Evolutionary conservation across 2,329 filamentous ascomycete species (phyloP), one percentile per base, ranked within the genome.

Genomic region (Septoria petroselini): DNA sequence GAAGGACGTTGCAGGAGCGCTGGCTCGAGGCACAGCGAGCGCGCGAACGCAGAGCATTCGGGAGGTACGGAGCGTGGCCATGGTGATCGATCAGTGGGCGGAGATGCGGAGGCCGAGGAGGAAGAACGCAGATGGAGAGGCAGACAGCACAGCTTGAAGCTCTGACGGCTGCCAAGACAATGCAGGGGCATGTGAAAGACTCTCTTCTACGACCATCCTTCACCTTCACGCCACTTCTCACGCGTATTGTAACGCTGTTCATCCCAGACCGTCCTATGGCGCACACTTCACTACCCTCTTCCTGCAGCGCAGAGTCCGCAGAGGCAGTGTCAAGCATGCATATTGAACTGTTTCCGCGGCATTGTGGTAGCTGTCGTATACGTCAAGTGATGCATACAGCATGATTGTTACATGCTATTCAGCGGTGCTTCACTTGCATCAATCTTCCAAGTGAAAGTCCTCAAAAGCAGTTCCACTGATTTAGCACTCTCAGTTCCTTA

Each of bases 61-160:
- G 19, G 47, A 27, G 2, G 23, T 14, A 17, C 43, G 31, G 31
- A 49, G 39, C 7, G 47, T 25, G n/a, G 39, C 39, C 47, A 49
- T 49, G 12, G 31, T 38, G 11, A 12, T n/a, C 31, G 15, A 34
- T 34, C 14, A 15, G 31, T 31, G 40, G 5, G 23, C 9, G 9
- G 23, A 27, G 40, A 7, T 15, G 11, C 4, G 27, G 2, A 15
- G 1, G 5, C n/a, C 23, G 40, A 30, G 25, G 17, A 11, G n/a
- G 25, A 29, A 5, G 23, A 5, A 5, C 23, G 9, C 9, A 18
- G 25, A 14, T 18, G 9, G n/a, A 18, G 15, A 8, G 27, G n/a
- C n/a, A n/a, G n/a, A 41, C 21, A 25, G 23, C 21, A 29, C 21
- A 27, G 27, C 7, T 30, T 7, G 39, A 18, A 15, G 39, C 27